These are phyloP conservation scores for Tritrichomonas foetus DNA, from an alignment of 208 protist species.

Conservation along the genomic window DNA sequence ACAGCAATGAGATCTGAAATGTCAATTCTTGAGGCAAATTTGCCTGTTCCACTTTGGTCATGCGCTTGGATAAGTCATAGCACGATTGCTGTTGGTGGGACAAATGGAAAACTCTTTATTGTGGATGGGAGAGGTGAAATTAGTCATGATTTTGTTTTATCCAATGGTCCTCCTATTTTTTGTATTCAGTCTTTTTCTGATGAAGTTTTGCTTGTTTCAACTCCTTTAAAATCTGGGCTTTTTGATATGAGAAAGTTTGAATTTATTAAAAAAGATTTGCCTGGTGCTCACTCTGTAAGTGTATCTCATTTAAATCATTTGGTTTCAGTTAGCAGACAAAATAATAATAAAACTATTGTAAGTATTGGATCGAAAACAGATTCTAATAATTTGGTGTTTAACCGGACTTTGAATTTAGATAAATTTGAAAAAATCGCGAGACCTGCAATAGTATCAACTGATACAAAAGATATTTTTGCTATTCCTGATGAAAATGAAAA, in stretches of 20 bases:
- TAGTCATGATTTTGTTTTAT: not conserved
- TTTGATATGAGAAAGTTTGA: not conserved
- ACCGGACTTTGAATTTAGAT: too few relatives aligned
- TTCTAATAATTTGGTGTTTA: too few relatives aligned
- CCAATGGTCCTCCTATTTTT: not conserved
- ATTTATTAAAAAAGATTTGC: not conserved
- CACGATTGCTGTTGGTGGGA: not conserved
- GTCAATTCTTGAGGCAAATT: not conserved
- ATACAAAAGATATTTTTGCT: too few relatives aligned
- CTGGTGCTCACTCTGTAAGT: too few relatives aligned
- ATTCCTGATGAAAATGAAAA: too few relatives aligned
- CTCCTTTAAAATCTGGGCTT: not conserved
- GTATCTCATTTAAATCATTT: too few relatives aligned
- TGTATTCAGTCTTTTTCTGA: not conserved
- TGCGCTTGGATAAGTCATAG: not conserved
- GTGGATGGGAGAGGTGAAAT: not conserved
- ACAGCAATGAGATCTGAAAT: not conserved
- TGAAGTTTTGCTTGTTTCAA: not conserved
- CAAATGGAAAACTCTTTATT: not conserved
- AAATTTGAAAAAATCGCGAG: too few relatives aligned
- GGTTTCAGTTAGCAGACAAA: too few relatives aligned
- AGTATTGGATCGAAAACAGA: too few relatives aligned
- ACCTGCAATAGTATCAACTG: too few relatives aligned
- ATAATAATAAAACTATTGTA: too few relatives aligned
- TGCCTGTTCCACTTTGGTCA: not conserved